A percentile compares a stretch with the other conserved stretches of the same genome.
Evolutionary conservation across 164 flowering plant genomes (phyloP).

Genomic region (Liquidambar formosana): DNA sequence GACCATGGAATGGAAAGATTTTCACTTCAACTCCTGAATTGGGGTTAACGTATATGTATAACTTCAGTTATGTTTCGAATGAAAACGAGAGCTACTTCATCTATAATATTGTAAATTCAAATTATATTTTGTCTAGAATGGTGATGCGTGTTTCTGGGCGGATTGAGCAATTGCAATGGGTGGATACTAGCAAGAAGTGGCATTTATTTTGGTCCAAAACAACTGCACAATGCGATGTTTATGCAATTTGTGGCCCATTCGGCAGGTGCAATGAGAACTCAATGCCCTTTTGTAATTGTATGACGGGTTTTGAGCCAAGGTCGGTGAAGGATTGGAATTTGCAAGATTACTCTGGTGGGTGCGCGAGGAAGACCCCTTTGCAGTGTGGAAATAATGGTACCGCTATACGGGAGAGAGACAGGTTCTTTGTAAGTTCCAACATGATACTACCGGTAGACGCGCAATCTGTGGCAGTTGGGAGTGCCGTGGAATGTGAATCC

Average conservation of each 20-base stretch:
- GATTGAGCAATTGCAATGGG: too few species aligned
- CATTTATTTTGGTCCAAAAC: constrained; percentile 44
- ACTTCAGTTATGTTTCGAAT: too few species aligned
- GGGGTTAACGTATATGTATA: too few species aligned
- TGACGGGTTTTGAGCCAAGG: constrained; percentile 29
- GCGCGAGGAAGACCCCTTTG: constrained; percentile 21
- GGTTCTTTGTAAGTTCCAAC: constrained; percentile 14
- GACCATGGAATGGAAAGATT: too few species aligned
- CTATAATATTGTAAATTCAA: too few species aligned
- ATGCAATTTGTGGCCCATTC: constrained; percentile 42
- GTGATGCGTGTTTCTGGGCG: too few species aligned
- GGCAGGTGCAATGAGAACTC: constrained; percentile 33
- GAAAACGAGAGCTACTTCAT: too few species aligned
- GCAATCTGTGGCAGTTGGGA: constrained; percentile 9
- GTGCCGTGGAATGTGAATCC: constrained; percentile 23
- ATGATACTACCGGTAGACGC: constrained; percentile 21
- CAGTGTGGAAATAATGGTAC: constrained; percentile 23
- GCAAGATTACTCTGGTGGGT: constrained; percentile 29
- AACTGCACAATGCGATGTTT: neutral
- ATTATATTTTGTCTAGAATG: too few species aligned
- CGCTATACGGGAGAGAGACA: constrained; percentile 17
- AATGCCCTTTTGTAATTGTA: constrained; percentile 30
- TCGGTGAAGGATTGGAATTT: constrained; percentile 27
- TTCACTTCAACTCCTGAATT: too few species aligned
- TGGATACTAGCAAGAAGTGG: too few species aligned